These are phyloP conservation scores for Malassezia yamatoensis DNA, from an alignment of 1,284 basidiomycete genomes.

Conservation along the genomic window DNA sequence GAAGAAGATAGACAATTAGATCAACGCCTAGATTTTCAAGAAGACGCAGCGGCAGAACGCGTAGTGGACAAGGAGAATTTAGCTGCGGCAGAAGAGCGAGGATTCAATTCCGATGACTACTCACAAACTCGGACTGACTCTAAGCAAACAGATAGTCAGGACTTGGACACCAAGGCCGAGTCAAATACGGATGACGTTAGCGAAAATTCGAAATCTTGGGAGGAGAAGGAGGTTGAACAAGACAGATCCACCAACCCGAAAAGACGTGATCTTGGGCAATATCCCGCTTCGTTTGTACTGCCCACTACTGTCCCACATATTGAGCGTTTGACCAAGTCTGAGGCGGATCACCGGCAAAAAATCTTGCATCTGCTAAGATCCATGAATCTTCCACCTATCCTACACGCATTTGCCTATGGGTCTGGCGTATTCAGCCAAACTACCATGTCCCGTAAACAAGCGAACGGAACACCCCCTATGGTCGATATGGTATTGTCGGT, in stretches of 20 bases:
- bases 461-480: slow-evolving; percentile 52
- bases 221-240: too few relatives aligned
- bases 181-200: too few relatives aligned
- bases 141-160: too few relatives aligned
- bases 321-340: neutral
- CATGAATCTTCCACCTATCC: slow-evolving; percentile 48
- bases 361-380: neutral
- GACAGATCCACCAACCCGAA: too few relatives aligned
- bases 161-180: too few relatives aligned
- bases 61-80: neutral
- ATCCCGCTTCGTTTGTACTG: slow-evolving; percentile 16
- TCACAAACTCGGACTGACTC: neutral
- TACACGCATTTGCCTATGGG: slow-evolving; percentile 90
- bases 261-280: neutral
- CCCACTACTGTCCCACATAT: slow-evolving; percentile 9
- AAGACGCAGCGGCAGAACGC: neutral
- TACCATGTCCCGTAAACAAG: neutral
- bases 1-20: neutral
- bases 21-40: neutral
- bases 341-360: slow-evolving; percentile 7
- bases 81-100: neutral
- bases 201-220: too few relatives aligned
- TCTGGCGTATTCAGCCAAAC: slow-evolving; percentile 79
- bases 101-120: neutral
- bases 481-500: slow-evolving; percentile 93